These are phyloP conservation scores for Nowakowskiella sp. DNA, from an alignment of 192 early-diverging fungal genomes.

Conservation along the genomic window DNA sequence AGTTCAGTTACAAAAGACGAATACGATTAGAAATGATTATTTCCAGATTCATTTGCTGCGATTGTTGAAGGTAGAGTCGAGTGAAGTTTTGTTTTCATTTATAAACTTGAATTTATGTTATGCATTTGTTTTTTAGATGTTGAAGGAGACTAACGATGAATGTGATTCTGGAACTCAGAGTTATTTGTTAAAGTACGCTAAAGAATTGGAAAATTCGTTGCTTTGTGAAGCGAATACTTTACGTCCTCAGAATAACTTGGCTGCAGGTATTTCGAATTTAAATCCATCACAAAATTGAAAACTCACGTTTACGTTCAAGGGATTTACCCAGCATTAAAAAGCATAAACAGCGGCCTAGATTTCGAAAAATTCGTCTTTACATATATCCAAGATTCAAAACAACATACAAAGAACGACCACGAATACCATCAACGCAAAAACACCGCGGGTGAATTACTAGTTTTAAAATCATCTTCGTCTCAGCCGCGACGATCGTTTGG, in stretches of 20 bases:
- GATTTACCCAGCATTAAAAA: conserved; percentile 16
- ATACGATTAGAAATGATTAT: conserved; percentile 67
- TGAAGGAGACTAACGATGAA: conserved; percentile 80
- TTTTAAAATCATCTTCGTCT: conserved; percentile 10
- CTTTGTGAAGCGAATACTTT: conserved; percentile 63
- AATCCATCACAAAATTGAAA: no score
- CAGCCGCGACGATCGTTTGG: conserved; percentile 77
- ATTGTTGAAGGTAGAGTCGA: conserved; percentile 57
- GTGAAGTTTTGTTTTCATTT: background rate
- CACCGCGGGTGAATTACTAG: conserved; percentile 8
- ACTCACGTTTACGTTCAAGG: no score
- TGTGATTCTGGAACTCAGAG: conserved; percentile 74
- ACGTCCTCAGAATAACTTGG: conserved; percentile 44
- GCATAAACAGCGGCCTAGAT: conserved; percentile 34
- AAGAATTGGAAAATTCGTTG: conserved; percentile 65
- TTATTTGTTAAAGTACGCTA: conserved; percentile 67
- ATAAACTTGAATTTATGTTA: conserved; percentile 4
- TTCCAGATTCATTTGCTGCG: conserved; percentile 72
- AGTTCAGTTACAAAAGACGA: conserved; percentile 65
- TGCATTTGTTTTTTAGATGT: conserved; percentile 12
- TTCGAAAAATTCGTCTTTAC: conserved; percentile 31
- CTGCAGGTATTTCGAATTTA: conserved; percentile 20
- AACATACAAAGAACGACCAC: conserved; percentile 28
- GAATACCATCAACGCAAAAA: conserved; percentile 18
- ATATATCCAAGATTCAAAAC: conserved; percentile 17